Percentiles rank a stretch among this genome's conserved stretches.
These are phyloP conservation scores for Huntiella bhutanensis DNA, from an alignment of 2,329 filamentous ascomycete species.

Conservation along the genomic window DNA sequence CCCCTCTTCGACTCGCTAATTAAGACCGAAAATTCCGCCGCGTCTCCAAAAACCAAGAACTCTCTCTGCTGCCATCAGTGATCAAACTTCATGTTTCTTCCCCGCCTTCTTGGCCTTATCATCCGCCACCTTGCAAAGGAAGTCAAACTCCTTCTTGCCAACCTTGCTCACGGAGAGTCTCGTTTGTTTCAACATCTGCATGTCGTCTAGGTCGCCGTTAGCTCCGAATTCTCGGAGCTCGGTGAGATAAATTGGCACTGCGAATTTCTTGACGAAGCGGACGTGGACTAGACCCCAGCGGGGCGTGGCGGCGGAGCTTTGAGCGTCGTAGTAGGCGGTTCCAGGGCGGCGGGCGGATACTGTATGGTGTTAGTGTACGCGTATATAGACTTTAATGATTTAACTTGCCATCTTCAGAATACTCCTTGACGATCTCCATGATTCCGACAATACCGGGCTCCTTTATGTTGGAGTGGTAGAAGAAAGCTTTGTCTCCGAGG, in stretches of 20 bases:
- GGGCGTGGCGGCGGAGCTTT: constrained; percentile 37
- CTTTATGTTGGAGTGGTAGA: constrained; percentile 92
- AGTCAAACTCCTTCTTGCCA: constrained; percentile 43
- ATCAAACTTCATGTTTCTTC: constrained; percentile 18
- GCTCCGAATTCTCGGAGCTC: constrained; percentile 49
- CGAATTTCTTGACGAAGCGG: constrained; percentile 68
- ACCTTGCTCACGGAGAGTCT: constrained; percentile 65
- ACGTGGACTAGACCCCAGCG: constrained; percentile 81
- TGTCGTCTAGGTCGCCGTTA: constrained; percentile 40
- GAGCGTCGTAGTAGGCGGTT: constrained; percentile 63
- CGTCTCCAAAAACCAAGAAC: background rate
- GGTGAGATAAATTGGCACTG: constrained; percentile 46
- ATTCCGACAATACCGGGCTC: constrained; percentile 70
- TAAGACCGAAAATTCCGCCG: constrained; percentile 27
- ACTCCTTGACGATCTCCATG: constrained; percentile 77
- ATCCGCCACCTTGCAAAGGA: constrained; percentile 34
- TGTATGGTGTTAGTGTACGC: constrained; percentile 11
- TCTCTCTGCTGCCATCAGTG: constrained; percentile 4
- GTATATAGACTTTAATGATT: background rate
- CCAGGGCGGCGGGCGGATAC: constrained; percentile 18
- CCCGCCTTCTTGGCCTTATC: constrained; percentile 23
- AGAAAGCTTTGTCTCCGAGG: constrained; percentile 79
- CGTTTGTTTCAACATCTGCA: constrained; percentile 72
- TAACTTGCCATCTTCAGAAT: constrained; percentile 53
- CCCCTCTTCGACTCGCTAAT: constrained; percentile 54